A percentile compares a stretch with the other conserved stretches of the same genome.
Evolutionary conservation across 345 rosid species (phyloP).

Genomic region (Dimocarpus longan): DNA sequence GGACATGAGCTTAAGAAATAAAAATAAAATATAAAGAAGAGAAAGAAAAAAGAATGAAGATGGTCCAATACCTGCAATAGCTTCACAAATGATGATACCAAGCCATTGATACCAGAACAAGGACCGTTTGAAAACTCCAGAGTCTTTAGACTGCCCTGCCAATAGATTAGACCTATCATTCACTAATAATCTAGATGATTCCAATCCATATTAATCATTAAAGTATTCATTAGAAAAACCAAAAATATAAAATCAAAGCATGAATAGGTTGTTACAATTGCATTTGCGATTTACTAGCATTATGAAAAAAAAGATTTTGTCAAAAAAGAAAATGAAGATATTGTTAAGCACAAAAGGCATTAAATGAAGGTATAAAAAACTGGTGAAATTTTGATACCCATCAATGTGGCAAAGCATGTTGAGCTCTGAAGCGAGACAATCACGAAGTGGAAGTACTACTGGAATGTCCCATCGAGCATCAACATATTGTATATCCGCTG

Average conservation of each 20-base stretch:
- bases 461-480: constrained; percentile 89
- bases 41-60: neutral
- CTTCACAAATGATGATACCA: constrained; percentile 82
- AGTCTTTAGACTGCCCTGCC: constrained; percentile 89
- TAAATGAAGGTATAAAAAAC: neutral
- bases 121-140: constrained; percentile 43
- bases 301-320: too few relatives aligned
- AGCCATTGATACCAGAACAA: constrained; percentile 66
- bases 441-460: constrained; percentile 82
- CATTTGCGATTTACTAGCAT: too few relatives aligned
- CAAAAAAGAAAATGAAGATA: too few relatives aligned
- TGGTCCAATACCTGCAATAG: constrained; percentile 62
- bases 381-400: constrained; percentile 49
- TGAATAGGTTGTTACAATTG: too few relatives aligned
- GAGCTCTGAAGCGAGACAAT: constrained; percentile 76
- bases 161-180: constrained; percentile 42
- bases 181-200: constrained; percentile 8
- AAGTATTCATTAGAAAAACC: neutral
- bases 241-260: neutral
- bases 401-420: constrained; percentile 67
- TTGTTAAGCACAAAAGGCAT: too few relatives aligned
- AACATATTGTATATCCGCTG: constrained; percentile 92
- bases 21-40: too few relatives aligned
- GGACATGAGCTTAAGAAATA: neutral
- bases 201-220: neutral